Evolutionary conservation across 2,329 filamentous ascomycete genomes (phyloP).

Genomic region (Zarea fungicola): DNA sequence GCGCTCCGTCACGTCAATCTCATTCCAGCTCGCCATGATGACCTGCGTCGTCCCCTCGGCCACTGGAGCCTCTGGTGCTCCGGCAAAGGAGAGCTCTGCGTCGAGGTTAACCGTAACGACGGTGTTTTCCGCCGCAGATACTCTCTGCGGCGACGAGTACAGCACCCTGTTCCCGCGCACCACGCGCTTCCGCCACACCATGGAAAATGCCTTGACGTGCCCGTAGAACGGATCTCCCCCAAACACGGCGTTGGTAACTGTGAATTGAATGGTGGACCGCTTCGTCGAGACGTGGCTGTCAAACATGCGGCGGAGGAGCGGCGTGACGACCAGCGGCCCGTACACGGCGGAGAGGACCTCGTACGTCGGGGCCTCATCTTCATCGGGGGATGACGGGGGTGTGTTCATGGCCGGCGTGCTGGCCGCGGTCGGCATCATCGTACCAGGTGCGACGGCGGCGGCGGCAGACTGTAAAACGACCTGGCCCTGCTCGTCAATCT

Average conservation of each 20-base stretch:
- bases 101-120: background rate
- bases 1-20: background rate
- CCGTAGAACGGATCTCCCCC: background rate
- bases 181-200: background rate
- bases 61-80: background rate
- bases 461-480: background rate
- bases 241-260: background rate
- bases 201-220: background rate
- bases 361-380: background rate
- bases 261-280: background rate
- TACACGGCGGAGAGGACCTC: background rate
- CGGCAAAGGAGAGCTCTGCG: background rate
- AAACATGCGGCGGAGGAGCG: background rate
- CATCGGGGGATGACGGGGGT: background rate
- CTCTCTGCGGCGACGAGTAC: background rate
- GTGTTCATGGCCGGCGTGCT: too few species aligned
- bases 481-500: background rate
- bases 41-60: background rate
- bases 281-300: background rate
- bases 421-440: too few species aligned
- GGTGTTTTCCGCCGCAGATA: background rate
- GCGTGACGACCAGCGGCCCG: background rate
- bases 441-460: too few species aligned
- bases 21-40: background rate
- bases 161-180: background rate